These are phyloP conservation scores for Fusarium sterilihyphosum DNA, from an alignment of 2,329 filamentous ascomycete species.

Conservation along the genomic window DNA sequence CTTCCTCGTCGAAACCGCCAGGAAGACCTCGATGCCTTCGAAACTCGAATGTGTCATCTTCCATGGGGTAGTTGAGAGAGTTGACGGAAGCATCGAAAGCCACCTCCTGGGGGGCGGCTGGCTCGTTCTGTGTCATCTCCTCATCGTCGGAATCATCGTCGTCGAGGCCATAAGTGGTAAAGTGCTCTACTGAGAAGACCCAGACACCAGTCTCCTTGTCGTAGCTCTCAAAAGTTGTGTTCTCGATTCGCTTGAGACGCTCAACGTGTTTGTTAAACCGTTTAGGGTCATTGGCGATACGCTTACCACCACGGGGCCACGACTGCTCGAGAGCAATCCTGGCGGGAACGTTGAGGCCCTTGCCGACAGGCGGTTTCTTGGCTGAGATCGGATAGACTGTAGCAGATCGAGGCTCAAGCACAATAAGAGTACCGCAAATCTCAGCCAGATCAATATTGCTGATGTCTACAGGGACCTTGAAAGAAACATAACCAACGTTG, in stretches of 20 bases:
- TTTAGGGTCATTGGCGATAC: conserved; percentile 64
- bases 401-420: conserved; percentile 79
- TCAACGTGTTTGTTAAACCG: conserved; percentile 84
- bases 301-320: conserved; percentile 78
- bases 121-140: conserved; percentile 25
- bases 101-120: conserved; percentile 33
- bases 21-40: conserved; percentile 68
- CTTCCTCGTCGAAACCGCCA: conserved; percentile 79
- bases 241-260: conserved; percentile 79
- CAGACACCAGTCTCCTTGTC: conserved; percentile 83
- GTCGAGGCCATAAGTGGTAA: conserved; percentile 92
- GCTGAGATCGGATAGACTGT: conserved; percentile 85
- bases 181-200: conserved; percentile 95
- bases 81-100: conserved; percentile 35
- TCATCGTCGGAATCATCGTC: conserved; percentile 75
- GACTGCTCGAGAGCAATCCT: conserved; percentile 90
- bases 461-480: conserved; percentile 85
- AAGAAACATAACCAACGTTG: conserved; percentile 82
- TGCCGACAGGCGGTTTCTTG: conserved; percentile 84
- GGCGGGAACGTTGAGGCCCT: conserved; percentile 91
- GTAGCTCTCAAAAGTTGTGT: conserved; percentile 86
- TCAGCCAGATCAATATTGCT: conserved; percentile 81
- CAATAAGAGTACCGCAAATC: conserved; percentile 80
- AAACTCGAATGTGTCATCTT: conserved; percentile 69
- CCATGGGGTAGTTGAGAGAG: conserved; percentile 47